These are phyloP conservation scores for Exidia glandulosa DNA, from an alignment of 768 basidiomycete genomes.

Conservation along the genomic window DNA sequence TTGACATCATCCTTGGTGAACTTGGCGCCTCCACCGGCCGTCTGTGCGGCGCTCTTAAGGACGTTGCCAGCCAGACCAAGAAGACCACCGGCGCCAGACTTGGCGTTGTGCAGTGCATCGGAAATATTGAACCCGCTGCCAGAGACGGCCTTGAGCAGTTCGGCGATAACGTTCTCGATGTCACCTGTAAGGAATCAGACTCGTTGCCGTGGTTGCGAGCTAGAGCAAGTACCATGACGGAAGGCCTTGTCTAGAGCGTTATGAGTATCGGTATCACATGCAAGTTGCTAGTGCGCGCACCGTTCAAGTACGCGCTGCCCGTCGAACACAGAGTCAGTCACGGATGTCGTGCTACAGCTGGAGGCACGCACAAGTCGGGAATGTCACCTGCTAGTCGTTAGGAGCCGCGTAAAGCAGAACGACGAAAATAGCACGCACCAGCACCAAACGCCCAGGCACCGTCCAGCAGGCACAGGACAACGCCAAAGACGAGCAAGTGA, in stretches of 20 bases:
- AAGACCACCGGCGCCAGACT: conserved; percentile 29
- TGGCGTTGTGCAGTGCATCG: conserved; percentile 23
- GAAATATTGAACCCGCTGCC: background rate
- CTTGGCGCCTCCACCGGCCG: conserved; percentile 41
- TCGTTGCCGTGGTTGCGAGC: background rate
- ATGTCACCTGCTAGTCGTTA: background rate
- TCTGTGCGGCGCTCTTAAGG: conserved; percentile 10
- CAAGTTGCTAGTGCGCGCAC: background rate
- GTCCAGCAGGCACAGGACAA: background rate
- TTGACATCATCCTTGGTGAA: conserved; percentile 58
- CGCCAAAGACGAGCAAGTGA: background rate
- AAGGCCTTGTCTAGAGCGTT: conserved; percentile 16
- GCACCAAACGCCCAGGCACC: background rate
- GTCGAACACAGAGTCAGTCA: background rate
- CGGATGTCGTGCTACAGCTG: background rate
- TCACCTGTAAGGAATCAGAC: conserved; percentile 27
- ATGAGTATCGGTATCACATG: background rate
- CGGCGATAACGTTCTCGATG: conserved; percentile 56
- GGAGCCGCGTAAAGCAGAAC: background rate
- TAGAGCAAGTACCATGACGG: background rate
- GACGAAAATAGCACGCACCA: background rate
- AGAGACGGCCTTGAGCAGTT: conserved; percentile 40
- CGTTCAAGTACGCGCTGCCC: background rate
- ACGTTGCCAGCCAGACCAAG: conserved; percentile 40
- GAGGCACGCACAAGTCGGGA: background rate